Evolutionary conservation across 106 monocot species (phyloP), one percentile per base, ranked within the genome.

Genomic region (Acorus gramineus): DNA sequence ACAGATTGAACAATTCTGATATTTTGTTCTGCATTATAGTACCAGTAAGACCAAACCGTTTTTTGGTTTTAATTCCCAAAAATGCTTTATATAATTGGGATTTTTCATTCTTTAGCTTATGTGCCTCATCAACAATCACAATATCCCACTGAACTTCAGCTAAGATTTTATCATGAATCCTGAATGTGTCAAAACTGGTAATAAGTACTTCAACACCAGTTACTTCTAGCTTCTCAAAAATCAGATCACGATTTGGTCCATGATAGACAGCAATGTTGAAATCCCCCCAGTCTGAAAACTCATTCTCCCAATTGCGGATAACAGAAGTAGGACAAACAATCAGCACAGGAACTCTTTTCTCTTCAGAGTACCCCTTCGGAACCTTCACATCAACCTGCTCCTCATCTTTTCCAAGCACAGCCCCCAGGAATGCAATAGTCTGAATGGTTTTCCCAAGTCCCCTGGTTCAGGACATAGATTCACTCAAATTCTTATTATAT

Each of bases 1-100:
- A 91, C 54, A 96, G 76, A 81, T 90, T 96, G 74, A 85, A 96
- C 44, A 96, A 76, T 55, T 96, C 95, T 64, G 77, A 73, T 59
- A 91, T 87, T 74, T 85, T 96, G 68, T 96, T 96, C 66, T 96
- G 95, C 87, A 96, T 73, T 69, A 96, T 87, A 44, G 90, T 96
- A 53, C 95, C 95, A 55, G 95, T 96, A 66, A 96, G 86, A 60
- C 95, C 95, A 81, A 82, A 84, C 1, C 95, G 73, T 62, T 78
- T 90, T 72, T 49, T 77, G 8, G 95, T 96, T 81, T 77, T 82
- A 45, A 96, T 82, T 67, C 79, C 80, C 56, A 79, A 85, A 56
- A 82, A 90, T 58, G 90, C 68, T 69, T 76, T 85, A 61, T 96
- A 96, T 12, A 96, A 61, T 47, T 60, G 80, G 7, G 95, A 96